Conservation (phyloP, 106 monocot species). For the Phalaenopsis aphrodite region DNA sequence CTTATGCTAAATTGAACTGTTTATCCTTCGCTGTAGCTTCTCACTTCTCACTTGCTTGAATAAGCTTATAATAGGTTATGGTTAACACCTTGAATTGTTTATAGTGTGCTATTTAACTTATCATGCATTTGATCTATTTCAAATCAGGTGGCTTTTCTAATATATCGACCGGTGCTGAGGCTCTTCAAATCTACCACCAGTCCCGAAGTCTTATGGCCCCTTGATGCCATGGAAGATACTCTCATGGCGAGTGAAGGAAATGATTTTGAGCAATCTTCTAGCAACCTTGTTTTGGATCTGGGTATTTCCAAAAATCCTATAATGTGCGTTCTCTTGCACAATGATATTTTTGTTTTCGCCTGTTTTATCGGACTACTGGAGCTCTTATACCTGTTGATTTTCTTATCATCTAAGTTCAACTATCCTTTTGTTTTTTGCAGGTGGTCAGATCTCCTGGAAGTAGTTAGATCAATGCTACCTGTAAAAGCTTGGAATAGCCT, state of each 20-base stretch:
- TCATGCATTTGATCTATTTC: background rate
- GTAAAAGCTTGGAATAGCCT: constrained; percentile 86
- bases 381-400: background rate
- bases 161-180: constrained; percentile 95
- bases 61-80: background rate
- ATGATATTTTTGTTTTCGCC: background rate
- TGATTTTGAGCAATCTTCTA: constrained; percentile 26
- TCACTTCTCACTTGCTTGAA: background rate
- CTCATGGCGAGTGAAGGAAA: constrained; percentile 22
- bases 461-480: constrained; percentile 58
- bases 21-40: background rate
- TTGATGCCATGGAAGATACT: constrained; percentile 29
- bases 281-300: constrained; percentile 48
- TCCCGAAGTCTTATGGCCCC: constrained; percentile 81
- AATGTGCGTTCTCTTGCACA: constrained; percentile 38
- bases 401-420: background rate
- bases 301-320: constrained; percentile 34
- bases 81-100: background rate
- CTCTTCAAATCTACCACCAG: constrained; percentile 55
- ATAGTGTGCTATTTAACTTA: background rate
- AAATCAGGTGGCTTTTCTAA: constrained; percentile 85
- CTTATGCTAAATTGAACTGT: too few relatives aligned
- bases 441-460: constrained; percentile 77
- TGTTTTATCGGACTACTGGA: constrained; percentile 2
- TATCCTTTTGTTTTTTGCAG: constrained; percentile 19